Evolutionary conservation across 2,329 filamentous ascomycete genomes (phyloP), one percentile per base, ranked within the genome.

Genomic region (Trichoderma sp.): DNA sequence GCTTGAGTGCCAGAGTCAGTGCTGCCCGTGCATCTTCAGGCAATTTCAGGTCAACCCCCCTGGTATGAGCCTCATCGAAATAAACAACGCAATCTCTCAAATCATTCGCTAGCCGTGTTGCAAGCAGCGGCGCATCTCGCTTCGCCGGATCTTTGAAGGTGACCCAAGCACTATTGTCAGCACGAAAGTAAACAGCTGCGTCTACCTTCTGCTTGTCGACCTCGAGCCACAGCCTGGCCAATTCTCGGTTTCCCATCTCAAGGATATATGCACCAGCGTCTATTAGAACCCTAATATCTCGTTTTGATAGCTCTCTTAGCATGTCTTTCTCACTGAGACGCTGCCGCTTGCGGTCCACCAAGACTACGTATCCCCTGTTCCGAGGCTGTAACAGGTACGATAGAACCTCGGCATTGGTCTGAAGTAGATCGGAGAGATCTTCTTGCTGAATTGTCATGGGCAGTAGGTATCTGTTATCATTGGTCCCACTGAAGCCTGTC

Each of bases 401-500:
- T 0, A 91, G 76, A 0, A 91, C 89, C 56, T 89, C 84, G 0
- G 89, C 89, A 68, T 89, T 91, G 0, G 89, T 91, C 58, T 90
- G 86, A 0, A 77, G 73, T 0, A 91, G 80, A 0, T 80, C 76
- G 0, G 81, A 78, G 0, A 93, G 80, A 69, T 93, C 89, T 0
- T 86, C 77, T 63, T 92, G 89, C 24, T 79, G 76, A 24, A 92
- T 87, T 10, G 54, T 70, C n/a, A 88, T 75, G 0, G 90, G 90
- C 0, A 92, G 77, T 39, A 90, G 80, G 0, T 77, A 79, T 46
- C 84, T 81, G 24, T 86, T 88, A 73, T 93, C 90, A 55, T 91
- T 92, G 0, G 91, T 93, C 0, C 90, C 90, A 8, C 87, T 90
- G 74, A 94, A 93, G 0, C 90, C 90, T 0, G 89, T 91, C 0